Evolutionary conservation across 805 yeast genomes (phyloP), one percentile per base, ranked within the genome.

Genomic region (Brettanomyces custersianus): DNA sequence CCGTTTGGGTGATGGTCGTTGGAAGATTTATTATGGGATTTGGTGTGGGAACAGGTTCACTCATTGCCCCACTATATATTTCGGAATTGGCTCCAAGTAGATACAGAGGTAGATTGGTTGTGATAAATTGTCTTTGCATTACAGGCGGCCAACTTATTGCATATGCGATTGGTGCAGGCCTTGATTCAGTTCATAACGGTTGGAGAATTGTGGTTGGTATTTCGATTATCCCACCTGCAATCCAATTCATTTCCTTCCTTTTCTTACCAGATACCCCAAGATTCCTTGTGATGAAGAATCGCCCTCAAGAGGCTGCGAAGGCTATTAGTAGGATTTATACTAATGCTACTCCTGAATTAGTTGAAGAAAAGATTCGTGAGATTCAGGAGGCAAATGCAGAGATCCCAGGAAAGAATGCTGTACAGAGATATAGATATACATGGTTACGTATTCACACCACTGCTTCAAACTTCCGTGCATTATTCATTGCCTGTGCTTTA

Each of bases 181-280:
- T 88, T 29, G 70, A 73, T 24, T 62, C 68, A 29, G 81, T 84
- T 20, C 47, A 70, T 40, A 79, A 85, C 49, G 97, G 97, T 36
- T 90, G 97, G 97, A 74, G 96, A 58, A 74, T 86, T 29, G 68
- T 86, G 20, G 96, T 92, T 24, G 97, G 96, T 4, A 62, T 92
- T 24, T 81, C 95, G 33, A 72, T 92, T 65, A 72, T 90, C 20
- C 97, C 97, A 11, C 83, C 95, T 5, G 78, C 70, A 13, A 44
- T 77, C 20, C 97, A 90, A 63, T 72, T 84, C 55, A 65, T 66
- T 16, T 70, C 85, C 34, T 88, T 92, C 55, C 57, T 76, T 50
- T 88, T 85, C 63, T 71, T 90, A 58, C 97, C 98, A 10, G 98
- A 90, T 53, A 87, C 97, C 10, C 98, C 98, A 40, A 74, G 98